phyloP scores from a whole-genome alignment of 164 flowering plant species.

The Vitis riparia region DNA sequence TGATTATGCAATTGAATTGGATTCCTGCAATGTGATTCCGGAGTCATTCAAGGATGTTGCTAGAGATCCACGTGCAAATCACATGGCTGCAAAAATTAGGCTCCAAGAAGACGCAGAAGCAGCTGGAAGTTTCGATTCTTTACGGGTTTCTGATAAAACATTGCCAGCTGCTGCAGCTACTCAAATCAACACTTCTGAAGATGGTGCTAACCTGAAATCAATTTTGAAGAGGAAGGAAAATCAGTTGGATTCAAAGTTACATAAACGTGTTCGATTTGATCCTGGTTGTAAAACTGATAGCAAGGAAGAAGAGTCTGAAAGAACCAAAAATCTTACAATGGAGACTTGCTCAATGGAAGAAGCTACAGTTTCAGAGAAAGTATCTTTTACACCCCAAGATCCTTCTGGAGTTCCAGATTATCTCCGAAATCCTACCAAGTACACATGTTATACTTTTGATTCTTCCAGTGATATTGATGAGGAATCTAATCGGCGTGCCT shows the following conservation, averaged over 20 bases:
- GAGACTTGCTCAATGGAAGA: conserved; percentile 19
- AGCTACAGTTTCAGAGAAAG: conserved; percentile 11
- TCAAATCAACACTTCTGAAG: conserved; percentile 22
- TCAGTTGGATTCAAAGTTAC: conserved; percentile 34
- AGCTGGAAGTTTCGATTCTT: conserved; percentile 28
- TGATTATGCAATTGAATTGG: conserved; percentile 41
- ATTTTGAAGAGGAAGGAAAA: conserved; percentile 73
- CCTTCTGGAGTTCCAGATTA: conserved; percentile 71
- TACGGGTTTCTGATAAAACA: conserved; percentile 26
- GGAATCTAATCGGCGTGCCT: conserved; percentile 59
- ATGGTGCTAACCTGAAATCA: conserved; percentile 46
- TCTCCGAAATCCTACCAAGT: conserved; percentile 68
- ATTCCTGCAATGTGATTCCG: conserved; percentile 45
- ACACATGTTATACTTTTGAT: conserved; percentile 71
- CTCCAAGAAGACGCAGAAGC: conserved; percentile 69
- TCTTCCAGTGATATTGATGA: conserved; percentile 55
- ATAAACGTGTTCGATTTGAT: conserved; percentile 79
- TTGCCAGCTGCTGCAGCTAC: conserved; percentile 4
- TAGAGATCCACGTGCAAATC: conserved; percentile 84
- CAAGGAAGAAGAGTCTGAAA: conserved; percentile 27
- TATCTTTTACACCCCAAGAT: conserved; percentile 15
- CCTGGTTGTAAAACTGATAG: conserved; percentile 27
- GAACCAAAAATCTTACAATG: conserved; percentile 17
- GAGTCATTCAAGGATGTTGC: conserved; percentile 31
- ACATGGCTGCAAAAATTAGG: conserved; percentile 64